Evolutionary conservation across 495 filamentous ascomycete genomes (phyloP).

Genomic region (Daldinia grandis): DNA sequence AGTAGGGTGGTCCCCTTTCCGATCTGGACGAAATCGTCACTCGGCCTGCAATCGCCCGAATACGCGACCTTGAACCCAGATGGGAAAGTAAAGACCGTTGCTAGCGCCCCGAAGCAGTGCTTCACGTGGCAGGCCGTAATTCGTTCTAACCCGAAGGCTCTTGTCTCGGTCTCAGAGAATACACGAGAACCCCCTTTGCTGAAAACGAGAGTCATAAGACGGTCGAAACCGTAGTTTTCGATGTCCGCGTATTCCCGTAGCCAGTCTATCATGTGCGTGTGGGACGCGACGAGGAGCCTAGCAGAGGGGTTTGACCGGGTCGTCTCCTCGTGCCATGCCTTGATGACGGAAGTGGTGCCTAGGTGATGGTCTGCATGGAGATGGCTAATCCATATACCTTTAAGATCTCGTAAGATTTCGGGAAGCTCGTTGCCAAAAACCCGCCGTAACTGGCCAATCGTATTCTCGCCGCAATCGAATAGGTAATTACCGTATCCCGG

Average conservation of each 20-base stretch:
- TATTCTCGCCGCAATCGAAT: constrained; percentile 92
- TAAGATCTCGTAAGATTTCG: constrained; percentile 78
- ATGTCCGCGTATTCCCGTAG: constrained; percentile 78
- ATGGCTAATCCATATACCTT: constrained; percentile 92
- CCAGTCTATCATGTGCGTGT: constrained; percentile 72
- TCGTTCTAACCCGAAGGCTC: constrained; percentile 51
- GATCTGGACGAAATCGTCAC: constrained; percentile 69
- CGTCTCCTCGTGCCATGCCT: constrained; percentile 73
- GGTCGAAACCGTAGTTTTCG: constrained; percentile 77
- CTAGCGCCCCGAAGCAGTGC: constrained; percentile 83
- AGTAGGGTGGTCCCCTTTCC: constrained; percentile 80
- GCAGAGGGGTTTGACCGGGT: constrained; percentile 28
- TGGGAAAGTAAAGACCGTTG: constrained; percentile 77
- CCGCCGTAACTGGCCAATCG: constrained; percentile 87
- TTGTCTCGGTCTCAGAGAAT: constrained; percentile 32
- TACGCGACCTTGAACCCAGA: constrained; percentile 87
- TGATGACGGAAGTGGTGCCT: constrained; percentile 78
- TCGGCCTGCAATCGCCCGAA: constrained; percentile 91
- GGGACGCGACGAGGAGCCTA: constrained; percentile 61
- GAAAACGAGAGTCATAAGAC: constrained; percentile 44
- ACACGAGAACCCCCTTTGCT: constrained; percentile 3
- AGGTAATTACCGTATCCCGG: constrained; percentile 86
- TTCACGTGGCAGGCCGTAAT: constrained; percentile 70
- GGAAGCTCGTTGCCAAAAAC: constrained; percentile 70
- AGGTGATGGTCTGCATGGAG: constrained; percentile 97